Conservation (phyloP, 148 eudicot species). For the Persicaria maculosa region DNA sequence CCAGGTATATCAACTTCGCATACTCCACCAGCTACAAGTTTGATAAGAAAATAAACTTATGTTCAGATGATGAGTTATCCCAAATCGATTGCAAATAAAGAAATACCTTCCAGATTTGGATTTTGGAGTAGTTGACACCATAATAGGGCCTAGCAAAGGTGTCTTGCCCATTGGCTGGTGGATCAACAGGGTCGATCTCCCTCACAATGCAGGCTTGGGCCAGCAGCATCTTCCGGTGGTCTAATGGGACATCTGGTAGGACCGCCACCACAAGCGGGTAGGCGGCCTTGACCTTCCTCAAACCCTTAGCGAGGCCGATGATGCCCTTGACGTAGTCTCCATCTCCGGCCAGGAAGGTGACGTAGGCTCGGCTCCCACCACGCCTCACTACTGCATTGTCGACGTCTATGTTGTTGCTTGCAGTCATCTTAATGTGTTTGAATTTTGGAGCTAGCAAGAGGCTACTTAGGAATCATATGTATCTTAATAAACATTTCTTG, state of each 20-base stretch:
- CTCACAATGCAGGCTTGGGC: constrained; percentile 29
- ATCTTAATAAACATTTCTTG: too few species aligned
- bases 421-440: too few species aligned
- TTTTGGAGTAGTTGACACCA: constrained; percentile 44
- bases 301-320: constrained; percentile 41
- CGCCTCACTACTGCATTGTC: too few species aligned
- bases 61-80: too few species aligned
- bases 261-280: constrained; percentile 42
- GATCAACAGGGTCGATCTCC: too few species aligned
- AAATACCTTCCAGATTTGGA: constrained; percentile 37
- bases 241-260: constrained; percentile 40
- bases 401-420: not conserved
- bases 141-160: constrained; percentile 17
- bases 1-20: constrained; percentile 48
- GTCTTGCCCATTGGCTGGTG: too few species aligned
- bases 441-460: too few species aligned
- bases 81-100: not conserved
- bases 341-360: constrained; percentile 39
- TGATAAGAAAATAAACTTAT: too few species aligned
- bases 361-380: constrained; percentile 21
- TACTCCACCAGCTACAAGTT: constrained; percentile 42
- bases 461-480: too few species aligned
- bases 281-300: constrained; percentile 26
- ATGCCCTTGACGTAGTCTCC: constrained; percentile 48
- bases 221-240: constrained; percentile 31